phyloP scores from a whole-genome alignment of 192 early-diverging fungal genomes.

The Coemansia sp. region DNA sequence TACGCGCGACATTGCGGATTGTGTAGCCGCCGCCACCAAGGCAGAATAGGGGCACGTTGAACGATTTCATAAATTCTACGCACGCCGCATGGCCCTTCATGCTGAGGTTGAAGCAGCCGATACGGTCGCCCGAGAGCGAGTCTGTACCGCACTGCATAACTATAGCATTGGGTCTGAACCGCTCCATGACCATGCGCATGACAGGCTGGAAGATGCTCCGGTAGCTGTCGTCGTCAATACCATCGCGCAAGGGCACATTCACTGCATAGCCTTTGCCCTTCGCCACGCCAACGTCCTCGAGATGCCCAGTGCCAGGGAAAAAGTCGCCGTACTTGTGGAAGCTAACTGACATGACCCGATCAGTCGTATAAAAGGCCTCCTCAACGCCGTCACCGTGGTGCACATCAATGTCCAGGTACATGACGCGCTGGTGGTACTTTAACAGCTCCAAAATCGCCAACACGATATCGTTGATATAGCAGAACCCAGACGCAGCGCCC shows the following conservation, averaged over 20 bases:
- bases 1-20: constrained; percentile 91
- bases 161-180: constrained; percentile 87
- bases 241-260: constrained; percentile 95
- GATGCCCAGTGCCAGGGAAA: constrained; percentile 98
- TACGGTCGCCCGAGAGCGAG: constrained; percentile 89
- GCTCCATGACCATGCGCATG: constrained; percentile 85
- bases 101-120: constrained; percentile 95
- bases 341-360: constrained; percentile 98
- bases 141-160: constrained; percentile 97
- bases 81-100: constrained; percentile 95
- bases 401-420: constrained; percentile 99
- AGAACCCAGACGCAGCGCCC: constrained; percentile 94
- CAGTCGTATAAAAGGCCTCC: constrained; percentile 98
- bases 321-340: constrained; percentile 99
- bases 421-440: constrained; percentile 83
- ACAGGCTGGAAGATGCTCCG: constrained; percentile 86
- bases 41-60: constrained; percentile 89
- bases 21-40: constrained; percentile 98
- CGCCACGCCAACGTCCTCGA: constrained; percentile 88
- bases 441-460: constrained; percentile 90
- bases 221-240: constrained; percentile 95
- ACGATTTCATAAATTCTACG: constrained; percentile 90
- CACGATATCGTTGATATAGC: constrained; percentile 98
- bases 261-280: constrained; percentile 90
- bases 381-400: constrained; percentile 99